A percentile compares a stretch with the other conserved stretches of the same genome.
Evolutionary conservation across 2,329 filamentous ascomycete species (phyloP).

Genomic region (Trichoderma sp.): DNA sequence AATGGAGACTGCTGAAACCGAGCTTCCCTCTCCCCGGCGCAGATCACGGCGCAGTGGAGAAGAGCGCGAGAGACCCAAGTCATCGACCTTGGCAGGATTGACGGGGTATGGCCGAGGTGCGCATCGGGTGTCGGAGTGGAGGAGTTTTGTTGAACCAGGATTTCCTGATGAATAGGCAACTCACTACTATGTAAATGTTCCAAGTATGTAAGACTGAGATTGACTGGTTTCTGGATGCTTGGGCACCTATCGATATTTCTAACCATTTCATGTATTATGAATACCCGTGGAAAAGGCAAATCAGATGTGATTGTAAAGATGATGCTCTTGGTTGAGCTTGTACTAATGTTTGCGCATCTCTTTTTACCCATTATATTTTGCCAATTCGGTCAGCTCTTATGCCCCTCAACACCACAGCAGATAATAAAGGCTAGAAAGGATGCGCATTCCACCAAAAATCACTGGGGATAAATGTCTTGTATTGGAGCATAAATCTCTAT

Average conservation of each 20-base stretch:
- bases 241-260: neutral
- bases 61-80: conserved; percentile 35
- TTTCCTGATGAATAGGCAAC: conserved; percentile 35
- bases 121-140: conserved; percentile 53
- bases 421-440: neutral
- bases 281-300: neutral
- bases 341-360: neutral
- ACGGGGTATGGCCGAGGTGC: conserved; percentile 47
- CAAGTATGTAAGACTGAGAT: neutral
- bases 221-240: neutral
- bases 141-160: conserved; percentile 49
- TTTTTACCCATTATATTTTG: neutral
- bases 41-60: conserved; percentile 32
- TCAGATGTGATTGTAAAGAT: neutral
- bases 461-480: neutral
- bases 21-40: conserved; percentile 30
- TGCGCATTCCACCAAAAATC: neutral
- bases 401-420: neutral
- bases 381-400: no score
- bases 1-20: conserved; percentile 27
- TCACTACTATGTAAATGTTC: neutral
- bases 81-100: conserved; percentile 51
- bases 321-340: no score
- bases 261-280: neutral
- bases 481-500: neutral